Evolutionary conservation across 352 stramenopile species (phyloP).

Genomic region (Globisporangium acanthophoron): DNA sequence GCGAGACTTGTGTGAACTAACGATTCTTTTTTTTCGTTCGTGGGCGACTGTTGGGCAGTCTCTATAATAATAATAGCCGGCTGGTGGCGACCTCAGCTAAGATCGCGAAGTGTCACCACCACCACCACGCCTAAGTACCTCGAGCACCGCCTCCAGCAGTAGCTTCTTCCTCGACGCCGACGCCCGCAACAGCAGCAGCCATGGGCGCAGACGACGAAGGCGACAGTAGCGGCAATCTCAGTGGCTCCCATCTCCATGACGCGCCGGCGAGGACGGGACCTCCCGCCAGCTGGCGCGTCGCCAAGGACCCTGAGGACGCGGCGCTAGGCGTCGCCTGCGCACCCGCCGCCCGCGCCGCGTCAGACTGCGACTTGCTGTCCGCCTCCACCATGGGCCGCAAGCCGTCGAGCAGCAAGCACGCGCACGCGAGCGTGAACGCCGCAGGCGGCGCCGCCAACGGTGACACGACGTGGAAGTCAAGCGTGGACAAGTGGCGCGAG

Average conservation of each 20-base stretch:
- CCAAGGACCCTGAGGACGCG: background rate
- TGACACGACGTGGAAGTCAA: slow-evolving; percentile 33
- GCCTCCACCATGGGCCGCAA: slow-evolving; percentile 13
- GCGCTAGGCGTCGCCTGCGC: background rate
- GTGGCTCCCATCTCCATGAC: slow-evolving; percentile 9
- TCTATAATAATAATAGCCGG: slow-evolving; percentile 11
- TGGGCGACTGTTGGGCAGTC: slow-evolving; percentile 1
- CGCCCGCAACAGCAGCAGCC: background rate
- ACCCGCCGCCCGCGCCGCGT: background rate
- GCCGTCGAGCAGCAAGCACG: slow-evolving; percentile 11
- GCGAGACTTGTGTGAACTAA: background rate
- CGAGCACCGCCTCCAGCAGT: background rate
- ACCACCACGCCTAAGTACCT: background rate
- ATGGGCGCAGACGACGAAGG: slow-evolving; percentile 15
- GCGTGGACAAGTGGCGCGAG: slow-evolving; percentile 35
- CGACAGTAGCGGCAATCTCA: slow-evolving; percentile 16
- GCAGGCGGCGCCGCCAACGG: slow-evolving; percentile 2
- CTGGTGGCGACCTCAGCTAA: slow-evolving; percentile 3
- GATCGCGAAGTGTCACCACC: slow-evolving; percentile 9
- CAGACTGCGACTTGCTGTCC: slow-evolving; percentile 13
- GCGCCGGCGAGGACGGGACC: slow-evolving; percentile 4
- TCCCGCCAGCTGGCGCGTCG: slow-evolving; percentile 4
- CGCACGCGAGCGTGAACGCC: slow-evolving; percentile 7
- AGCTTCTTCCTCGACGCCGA: background rate
- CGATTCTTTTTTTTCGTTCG: background rate